phyloP scores from a whole-genome alignment of 2,329 filamentous ascomycete genomes.

The Cephalotrichum gorgonifer region DNA sequence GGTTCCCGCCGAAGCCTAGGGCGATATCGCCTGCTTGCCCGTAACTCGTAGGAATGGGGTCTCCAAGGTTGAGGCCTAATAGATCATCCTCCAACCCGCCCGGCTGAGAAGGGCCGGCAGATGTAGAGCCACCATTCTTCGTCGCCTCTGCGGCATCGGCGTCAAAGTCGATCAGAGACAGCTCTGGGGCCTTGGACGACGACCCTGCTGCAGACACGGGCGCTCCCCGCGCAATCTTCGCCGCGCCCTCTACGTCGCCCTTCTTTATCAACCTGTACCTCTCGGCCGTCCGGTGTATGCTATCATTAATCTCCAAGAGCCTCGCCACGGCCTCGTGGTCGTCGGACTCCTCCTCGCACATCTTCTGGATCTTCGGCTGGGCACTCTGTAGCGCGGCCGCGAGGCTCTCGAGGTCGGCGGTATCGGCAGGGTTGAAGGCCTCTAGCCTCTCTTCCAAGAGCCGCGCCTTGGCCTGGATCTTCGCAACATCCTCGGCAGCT shows the following conservation, averaged over 20 bases:
- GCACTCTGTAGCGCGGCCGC: constrained; percentile 82
- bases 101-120: constrained; percentile 33
- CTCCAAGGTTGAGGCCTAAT: constrained; percentile 74
- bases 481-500: constrained; percentile 86
- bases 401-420: constrained; percentile 70
- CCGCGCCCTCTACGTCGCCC: constrained; percentile 76
- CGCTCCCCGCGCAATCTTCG: constrained; percentile 74
- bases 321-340: constrained; percentile 94
- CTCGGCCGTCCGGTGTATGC: constrained; percentile 93
- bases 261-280: constrained; percentile 94
- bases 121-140: constrained; percentile 27
- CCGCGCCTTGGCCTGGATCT: constrained; percentile 90
- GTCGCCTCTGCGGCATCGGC: constrained; percentile 45
- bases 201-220: constrained; percentile 20
- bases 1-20: constrained; percentile 64
- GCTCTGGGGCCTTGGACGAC: constrained; percentile 50
- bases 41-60: constrained; percentile 42
- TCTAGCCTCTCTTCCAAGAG: constrained; percentile 88
- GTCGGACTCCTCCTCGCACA: constrained; percentile 98
- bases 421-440: constrained; percentile 70
- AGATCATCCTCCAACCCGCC: constrained; percentile 81
- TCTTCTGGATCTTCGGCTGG: constrained; percentile 97
- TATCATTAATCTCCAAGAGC: constrained; percentile 94
- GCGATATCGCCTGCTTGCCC: constrained; percentile 74
- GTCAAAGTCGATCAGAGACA: constrained; percentile 91